A percentile compares a stretch with the other conserved stretches of the same genome.
Evolutionary conservation across 2,329 filamentous ascomycete genomes (phyloP).

Genomic region (Fusarium verticillioides): DNA sequence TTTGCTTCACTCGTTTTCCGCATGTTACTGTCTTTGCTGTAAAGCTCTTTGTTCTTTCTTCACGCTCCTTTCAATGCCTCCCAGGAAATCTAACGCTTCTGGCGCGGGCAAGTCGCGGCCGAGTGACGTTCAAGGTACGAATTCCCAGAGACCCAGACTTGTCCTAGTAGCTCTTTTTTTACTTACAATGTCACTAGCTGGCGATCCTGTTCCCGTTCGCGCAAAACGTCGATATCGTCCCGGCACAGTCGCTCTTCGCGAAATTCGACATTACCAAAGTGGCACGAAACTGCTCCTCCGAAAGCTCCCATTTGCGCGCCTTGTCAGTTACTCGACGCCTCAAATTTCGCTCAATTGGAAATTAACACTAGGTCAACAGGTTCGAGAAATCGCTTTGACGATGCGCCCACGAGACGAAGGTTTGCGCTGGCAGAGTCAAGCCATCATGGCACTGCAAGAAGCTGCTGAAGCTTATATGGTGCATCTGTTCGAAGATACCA

Average conservation of each 20-base stretch:
- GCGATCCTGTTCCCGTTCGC: conserved; percentile 74
- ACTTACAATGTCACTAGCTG: conserved; percentile 62
- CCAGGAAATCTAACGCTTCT: conserved; percentile 26
- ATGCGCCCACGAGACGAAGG: conserved; percentile 72
- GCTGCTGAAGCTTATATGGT: conserved; percentile 96
- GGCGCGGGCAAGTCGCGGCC: conserved; percentile 48
- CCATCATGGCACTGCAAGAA: conserved; percentile 92
- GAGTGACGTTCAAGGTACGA: conserved; percentile 56
- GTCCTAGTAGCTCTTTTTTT: background rate
- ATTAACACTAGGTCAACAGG: conserved; percentile 35
- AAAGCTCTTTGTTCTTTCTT: conserved; percentile 4
- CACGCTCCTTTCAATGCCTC: conserved; percentile 39
- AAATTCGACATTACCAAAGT: conserved; percentile 92
- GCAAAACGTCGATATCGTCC: conserved; percentile 75
- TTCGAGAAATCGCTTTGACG: conserved; percentile 76
- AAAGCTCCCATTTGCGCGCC: conserved; percentile 82
- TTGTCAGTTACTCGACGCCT: conserved; percentile 59
- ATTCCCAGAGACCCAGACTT: background rate
- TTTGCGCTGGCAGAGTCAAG: conserved; percentile 95
- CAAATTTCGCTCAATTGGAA: conserved; percentile 1
- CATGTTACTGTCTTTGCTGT: conserved; percentile 7
- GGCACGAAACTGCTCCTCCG: conserved; percentile 86
- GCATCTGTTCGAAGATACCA: conserved; percentile 85
- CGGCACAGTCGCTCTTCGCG: conserved; percentile 87
- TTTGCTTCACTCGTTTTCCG: background rate